Base-by-base conservation (phyloP, 805 yeast species). In the Ogataea haglerorum region DNA sequence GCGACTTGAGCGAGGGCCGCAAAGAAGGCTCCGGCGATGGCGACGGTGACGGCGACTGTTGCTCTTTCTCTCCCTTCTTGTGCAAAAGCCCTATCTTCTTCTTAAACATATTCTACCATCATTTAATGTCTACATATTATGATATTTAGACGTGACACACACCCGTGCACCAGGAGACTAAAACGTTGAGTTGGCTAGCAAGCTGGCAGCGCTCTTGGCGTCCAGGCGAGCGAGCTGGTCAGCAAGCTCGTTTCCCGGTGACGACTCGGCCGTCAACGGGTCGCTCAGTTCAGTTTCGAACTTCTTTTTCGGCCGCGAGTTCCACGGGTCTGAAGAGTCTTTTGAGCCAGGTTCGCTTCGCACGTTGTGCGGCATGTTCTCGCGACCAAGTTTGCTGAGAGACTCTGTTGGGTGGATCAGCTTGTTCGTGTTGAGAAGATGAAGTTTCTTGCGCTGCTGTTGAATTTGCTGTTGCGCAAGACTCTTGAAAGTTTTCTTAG, bases 181-280 rank as follows among this genome's bases (percentile, higher is more conserved):
- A 52, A 85, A 85, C 4, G 86, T 78, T 2, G 91, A 79, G 4
- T 80, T 80, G 1, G 96, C 95, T 19, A 90, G 68, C 29, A 91
- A 53, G 25, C 78, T 69, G 0, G 96, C 97, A 1, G 96, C 98
- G 53, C 80, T 81, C 45, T 77, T 78, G 0, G 96, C 95, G 61
- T 87, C 91, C 5, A 88, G 75, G 5, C 65, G 68, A 3, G 67
- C 64, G 27, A 63, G 64, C 13, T 61, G 60, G 7, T 49, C 63
- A 5, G 43, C 55, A 4, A 45, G 56, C 5, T 52, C 57, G 6
- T 42, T 48, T 10, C 33, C 28, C 7, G 32, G 18, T 2, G 19
- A 13, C 1, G 40, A 40, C 23, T 36, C 51, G 3, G 44, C 48
- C 2, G 45, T 45, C 25, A 41, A 28, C 10, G 40, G 31, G 2